These are phyloP conservation scores for Fusarium mundagurra DNA, from an alignment of 2,329 filamentous ascomycete genomes.

Conservation along the genomic window DNA sequence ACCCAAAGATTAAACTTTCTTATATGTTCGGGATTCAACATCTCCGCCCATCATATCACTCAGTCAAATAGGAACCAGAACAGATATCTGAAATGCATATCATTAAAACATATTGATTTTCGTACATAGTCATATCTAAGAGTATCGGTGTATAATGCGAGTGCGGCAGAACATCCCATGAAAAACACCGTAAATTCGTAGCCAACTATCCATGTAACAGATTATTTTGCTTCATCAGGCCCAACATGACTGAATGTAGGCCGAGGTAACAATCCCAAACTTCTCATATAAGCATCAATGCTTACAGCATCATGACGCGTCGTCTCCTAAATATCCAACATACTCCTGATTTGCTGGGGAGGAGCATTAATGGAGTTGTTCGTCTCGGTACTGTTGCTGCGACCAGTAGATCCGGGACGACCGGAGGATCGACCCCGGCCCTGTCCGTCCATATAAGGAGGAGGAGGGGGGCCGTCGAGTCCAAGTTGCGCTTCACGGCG, in stretches of 20 bases:
- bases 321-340: slow-evolving; percentile 62
- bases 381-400: slow-evolving; percentile 59
- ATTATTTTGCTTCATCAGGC: slow-evolving; percentile 13
- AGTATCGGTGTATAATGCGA: neutral
- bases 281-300: neutral
- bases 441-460: slow-evolving; percentile 49
- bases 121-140: slow-evolving; percentile 19
- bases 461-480: slow-evolving; percentile 56
- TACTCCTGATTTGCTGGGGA: slow-evolving; percentile 66
- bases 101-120: slow-evolving; percentile 30
- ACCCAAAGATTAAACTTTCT: neutral
- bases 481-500: slow-evolving; percentile 53
- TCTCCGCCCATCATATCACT: neutral
- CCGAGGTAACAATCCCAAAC: neutral
- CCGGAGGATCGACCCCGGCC: slow-evolving; percentile 36
- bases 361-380: slow-evolving; percentile 57
- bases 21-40: neutral
- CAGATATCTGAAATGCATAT: neutral
- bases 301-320: neutral
- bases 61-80: neutral
- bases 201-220: slow-evolving; percentile 18
- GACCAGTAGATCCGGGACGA: slow-evolving; percentile 47
- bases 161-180: neutral
- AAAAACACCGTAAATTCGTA: neutral
- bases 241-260: slow-evolving; percentile 13